Percentiles rank a stretch among this genome's conserved stretches.
phyloP scores from a whole-genome alignment of 495 filamentous ascomycete species.

The Chaetomidium leptoderma region DNA sequence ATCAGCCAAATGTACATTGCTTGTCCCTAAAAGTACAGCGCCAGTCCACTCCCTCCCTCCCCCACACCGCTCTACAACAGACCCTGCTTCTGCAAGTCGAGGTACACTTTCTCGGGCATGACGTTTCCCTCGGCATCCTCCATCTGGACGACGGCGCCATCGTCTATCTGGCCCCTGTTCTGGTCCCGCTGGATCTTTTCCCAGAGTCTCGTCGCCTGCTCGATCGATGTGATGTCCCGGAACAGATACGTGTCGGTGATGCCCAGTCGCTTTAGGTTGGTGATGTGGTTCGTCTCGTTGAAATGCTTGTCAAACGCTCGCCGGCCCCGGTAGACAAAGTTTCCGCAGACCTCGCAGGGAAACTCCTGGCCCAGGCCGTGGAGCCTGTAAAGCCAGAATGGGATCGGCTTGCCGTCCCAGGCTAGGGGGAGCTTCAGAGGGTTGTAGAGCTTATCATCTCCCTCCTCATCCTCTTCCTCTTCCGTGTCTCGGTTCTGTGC shows the following conservation, averaged over 20 bases:
- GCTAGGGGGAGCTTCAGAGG: slow-evolving; percentile 90
- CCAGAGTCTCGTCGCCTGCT: slow-evolving; percentile 83
- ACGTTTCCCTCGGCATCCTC: slow-evolving; percentile 96
- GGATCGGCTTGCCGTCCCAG: slow-evolving; percentile 98
- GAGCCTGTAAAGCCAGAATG: slow-evolving; percentile 97
- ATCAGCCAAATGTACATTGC: slow-evolving; percentile 19
- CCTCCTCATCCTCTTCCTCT: slow-evolving; percentile 48
- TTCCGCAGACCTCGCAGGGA: slow-evolving; percentile 92
- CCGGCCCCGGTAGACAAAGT: slow-evolving; percentile 95
- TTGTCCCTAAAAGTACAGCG: background rate
- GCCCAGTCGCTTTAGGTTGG: slow-evolving; percentile 87
- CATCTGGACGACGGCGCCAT: slow-evolving; percentile 91
- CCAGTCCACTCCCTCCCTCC: background rate
- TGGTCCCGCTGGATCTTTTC: slow-evolving; percentile 87
- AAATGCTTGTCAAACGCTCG: slow-evolving; percentile 98
- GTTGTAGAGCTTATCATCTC: slow-evolving; percentile 91
- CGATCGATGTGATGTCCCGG: slow-evolving; percentile 87
- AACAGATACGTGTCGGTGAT: slow-evolving; percentile 91
- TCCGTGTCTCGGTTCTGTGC: slow-evolving; percentile 37
- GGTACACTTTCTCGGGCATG: slow-evolving; percentile 96
- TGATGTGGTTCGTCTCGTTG: slow-evolving; percentile 85
- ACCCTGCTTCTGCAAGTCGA: slow-evolving; percentile 73
- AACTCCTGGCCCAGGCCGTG: slow-evolving; percentile 95
- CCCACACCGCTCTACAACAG: slow-evolving; percentile 44
- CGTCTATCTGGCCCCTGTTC: slow-evolving; percentile 67